phyloP scores from a whole-genome alignment of 805 yeast genomes.

The Sungouiella thailandica region DNA sequence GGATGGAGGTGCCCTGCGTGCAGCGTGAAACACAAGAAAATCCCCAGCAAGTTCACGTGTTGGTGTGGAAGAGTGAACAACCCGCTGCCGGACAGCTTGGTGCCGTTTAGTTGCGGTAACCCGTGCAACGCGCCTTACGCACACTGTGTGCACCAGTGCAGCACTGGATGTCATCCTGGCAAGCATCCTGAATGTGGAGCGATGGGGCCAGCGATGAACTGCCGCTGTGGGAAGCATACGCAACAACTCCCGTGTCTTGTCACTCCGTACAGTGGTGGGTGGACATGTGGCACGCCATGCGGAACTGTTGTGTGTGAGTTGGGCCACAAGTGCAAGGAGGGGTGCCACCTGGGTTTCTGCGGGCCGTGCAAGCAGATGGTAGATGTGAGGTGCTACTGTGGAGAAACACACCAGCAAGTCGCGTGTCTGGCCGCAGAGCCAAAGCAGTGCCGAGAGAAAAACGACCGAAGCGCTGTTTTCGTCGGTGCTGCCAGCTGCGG shows the following conservation, averaged over 20 bases:
- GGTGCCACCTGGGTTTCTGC: constrained; percentile 81
- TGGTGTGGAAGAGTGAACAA: constrained; percentile 84
- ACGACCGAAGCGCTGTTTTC: constrained; percentile 13
- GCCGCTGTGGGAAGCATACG: constrained; percentile 67
- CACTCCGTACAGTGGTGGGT: constrained; percentile 63
- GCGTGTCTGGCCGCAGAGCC: constrained; percentile 43
- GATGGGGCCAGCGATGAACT: constrained; percentile 61
- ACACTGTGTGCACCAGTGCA: constrained; percentile 69
- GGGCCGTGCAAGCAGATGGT: constrained; percentile 59
- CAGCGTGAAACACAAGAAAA: constrained; percentile 44
- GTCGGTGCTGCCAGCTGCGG: constrained; percentile 34
- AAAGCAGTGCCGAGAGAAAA: constrained; percentile 19
- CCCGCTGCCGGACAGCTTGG: constrained; percentile 53
- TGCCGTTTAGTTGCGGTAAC: constrained; percentile 89
- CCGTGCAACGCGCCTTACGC: constrained; percentile 57
- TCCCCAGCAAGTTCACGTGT: constrained; percentile 61
- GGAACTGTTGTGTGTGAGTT: constrained; percentile 57
- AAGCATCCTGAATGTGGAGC: constrained; percentile 81
- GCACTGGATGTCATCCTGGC: constrained; percentile 81
- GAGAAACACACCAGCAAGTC: constrained; percentile 41
- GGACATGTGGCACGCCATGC: constrained; percentile 65
- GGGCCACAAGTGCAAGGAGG: constrained; percentile 56
- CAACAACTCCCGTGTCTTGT: constrained; percentile 69
- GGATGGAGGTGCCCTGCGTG: constrained; percentile 89
- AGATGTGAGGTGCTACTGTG: constrained; percentile 68